phyloP scores from a whole-genome alignment of 2,329 filamentous ascomycete genomes.

The Neofusicoccum laricinum region DNA sequence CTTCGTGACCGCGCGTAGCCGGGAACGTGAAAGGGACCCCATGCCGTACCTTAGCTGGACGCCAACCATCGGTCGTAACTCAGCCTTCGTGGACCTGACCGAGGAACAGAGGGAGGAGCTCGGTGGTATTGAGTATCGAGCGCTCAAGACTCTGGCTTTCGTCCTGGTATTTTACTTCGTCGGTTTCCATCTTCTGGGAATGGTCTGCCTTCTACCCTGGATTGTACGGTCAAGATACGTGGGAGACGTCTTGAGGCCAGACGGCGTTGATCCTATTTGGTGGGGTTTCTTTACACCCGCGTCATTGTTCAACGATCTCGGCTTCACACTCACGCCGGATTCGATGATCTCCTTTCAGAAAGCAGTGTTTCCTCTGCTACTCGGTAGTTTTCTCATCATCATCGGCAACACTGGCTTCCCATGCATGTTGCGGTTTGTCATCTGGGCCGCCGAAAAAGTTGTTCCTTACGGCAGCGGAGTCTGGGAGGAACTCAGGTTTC shows the following conservation, averaged over 20 bases:
- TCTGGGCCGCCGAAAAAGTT: conserved; percentile 73
- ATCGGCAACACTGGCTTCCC: conserved; percentile 96
- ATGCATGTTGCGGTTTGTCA: conserved; percentile 88
- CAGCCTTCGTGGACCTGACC: conserved; percentile 81
- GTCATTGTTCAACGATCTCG: conserved; percentile 92
- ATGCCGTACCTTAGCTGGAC: conserved; percentile 94
- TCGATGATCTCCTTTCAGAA: conserved; percentile 88
- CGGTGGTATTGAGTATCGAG: conserved; percentile 93
- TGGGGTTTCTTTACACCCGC: conserved; percentile 89
- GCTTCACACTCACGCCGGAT: conserved; percentile 86
- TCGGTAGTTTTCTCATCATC: conserved; percentile 83
- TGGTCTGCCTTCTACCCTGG: conserved; percentile 76
- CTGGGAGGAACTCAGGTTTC: conserved; percentile 86
- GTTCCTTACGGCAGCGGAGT: conserved; percentile 65
- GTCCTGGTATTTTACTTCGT: conserved; percentile 79
- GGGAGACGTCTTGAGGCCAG: conserved; percentile 55
- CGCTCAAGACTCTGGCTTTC: conserved; percentile 78
- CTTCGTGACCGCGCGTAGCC: conserved; percentile 55
- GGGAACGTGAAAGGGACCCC: conserved; percentile 40
- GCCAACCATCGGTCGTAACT: conserved; percentile 89
- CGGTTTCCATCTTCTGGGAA: conserved; percentile 74
- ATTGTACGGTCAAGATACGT: conserved; percentile 68
- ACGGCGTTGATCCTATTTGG: conserved; percentile 69
- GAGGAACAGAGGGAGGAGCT: conserved; percentile 92
- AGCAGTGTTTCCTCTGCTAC: conserved; percentile 70